phyloP scores from a whole-genome alignment of 176 grass and related monocot species.

The Oryza nivara region DNA sequence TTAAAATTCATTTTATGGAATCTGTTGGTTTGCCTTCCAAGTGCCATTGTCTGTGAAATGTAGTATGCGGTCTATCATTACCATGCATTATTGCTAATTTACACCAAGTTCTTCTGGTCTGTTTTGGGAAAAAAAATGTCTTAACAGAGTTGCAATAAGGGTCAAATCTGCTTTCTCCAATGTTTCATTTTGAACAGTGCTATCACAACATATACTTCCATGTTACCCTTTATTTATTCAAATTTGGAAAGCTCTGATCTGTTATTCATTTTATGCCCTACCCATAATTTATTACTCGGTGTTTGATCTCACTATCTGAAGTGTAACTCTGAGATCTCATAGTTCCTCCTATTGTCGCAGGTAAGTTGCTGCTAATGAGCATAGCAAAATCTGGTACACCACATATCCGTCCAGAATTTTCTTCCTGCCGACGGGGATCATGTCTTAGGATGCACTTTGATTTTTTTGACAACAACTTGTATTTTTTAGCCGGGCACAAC shows the following conservation, averaged over 20 bases:
- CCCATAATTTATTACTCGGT: background rate
- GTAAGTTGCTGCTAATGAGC: constrained; percentile 18
- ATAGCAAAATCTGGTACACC: too few relatives aligned
- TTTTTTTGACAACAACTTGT: background rate
- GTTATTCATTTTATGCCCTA: background rate
- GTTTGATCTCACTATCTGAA: background rate
- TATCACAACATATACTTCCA: background rate
- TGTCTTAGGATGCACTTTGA: background rate
- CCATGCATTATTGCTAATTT: background rate
- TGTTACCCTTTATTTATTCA: background rate
- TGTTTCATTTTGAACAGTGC: background rate
- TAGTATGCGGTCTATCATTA: background rate
- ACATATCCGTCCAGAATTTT: background rate
- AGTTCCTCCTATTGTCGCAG: background rate
- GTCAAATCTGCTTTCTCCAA: background rate
- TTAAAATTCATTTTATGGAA: background rate
- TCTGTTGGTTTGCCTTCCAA: background rate
- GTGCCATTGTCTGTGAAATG: background rate
- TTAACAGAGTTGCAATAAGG: background rate
- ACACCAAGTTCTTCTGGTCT: background rate
- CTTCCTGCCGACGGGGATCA: background rate
- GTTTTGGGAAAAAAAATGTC: background rate
- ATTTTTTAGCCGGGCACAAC: background rate
- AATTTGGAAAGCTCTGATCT: background rate
- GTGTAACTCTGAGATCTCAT: background rate